A percentile compares a stretch with the other conserved stretches of the same genome.
Evolutionary conservation across 352 stramenopile species (phyloP).

Genomic region (Plasmopara viticola): DNA sequence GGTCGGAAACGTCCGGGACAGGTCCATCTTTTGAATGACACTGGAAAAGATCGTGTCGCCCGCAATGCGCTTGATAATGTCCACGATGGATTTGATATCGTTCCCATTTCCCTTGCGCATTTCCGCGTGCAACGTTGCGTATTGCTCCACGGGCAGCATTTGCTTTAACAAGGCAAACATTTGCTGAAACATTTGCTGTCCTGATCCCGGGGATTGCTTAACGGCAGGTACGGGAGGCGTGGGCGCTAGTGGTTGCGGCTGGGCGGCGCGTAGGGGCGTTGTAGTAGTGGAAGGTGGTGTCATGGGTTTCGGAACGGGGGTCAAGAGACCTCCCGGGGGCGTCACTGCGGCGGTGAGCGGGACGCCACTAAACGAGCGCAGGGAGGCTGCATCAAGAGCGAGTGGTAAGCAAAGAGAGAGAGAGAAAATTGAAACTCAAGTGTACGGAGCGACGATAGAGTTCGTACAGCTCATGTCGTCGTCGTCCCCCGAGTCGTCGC

Average conservation of each 20-base stretch:
- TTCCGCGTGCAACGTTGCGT: conserved; percentile 72
- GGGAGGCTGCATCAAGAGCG: conserved; percentile 12
- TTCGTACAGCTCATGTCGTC: conserved; percentile 63
- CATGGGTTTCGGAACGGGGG: conserved; percentile 12
- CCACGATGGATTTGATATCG: conserved; percentile 82
- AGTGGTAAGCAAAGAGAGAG: conserved; percentile 4
- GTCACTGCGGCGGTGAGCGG: conserved; percentile 20
- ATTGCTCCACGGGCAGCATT: conserved; percentile 79
- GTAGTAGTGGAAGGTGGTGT: conserved; percentile 1
- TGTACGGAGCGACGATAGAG: not conserved
- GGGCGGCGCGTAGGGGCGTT: conserved; percentile 20
- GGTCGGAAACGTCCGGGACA: conserved; percentile 54
- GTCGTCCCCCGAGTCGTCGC: conserved; percentile 77
- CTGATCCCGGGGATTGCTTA: conserved; percentile 49
- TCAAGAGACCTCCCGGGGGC: conserved; percentile 22
- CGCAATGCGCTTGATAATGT: conserved; percentile 83
- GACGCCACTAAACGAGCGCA: conserved; percentile 35
- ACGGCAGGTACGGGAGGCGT: conserved; percentile 7
- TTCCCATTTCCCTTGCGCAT: conserved; percentile 80
- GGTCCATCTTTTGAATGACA: conserved; percentile 80
- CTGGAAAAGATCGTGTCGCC: conserved; percentile 75
- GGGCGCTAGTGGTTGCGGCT: conserved; percentile 13
- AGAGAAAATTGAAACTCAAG: not conserved
- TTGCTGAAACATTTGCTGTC: conserved; percentile 83
- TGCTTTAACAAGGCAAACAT: conserved; percentile 82